Evolutionary conservation across 805 yeast genomes (phyloP), one percentile per base, ranked within the genome.

Genomic region (Pichia insulana): DNA sequence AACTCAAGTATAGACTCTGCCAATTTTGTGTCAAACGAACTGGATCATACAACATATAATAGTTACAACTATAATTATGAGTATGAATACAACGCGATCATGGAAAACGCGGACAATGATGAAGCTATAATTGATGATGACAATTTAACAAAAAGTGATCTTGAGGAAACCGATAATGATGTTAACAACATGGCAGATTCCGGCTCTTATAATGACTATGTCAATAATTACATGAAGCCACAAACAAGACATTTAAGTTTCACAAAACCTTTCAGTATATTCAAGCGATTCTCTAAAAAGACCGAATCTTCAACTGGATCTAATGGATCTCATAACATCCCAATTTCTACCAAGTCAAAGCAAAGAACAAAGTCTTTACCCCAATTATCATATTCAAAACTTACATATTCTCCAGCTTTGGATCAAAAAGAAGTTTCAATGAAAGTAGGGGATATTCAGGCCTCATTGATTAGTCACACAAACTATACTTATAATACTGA

Each of bases 361-460:
- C 68, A 68, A 48, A 60, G 78, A 53, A 73, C 78, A 0, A 69
- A 71, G 34, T 73, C 79, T 0, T 50, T 74, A 37, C 80, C 80
- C 5, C 80, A 75, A 50, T 51, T 75, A 18, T 71, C 78, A 0
- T 64, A 73, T 42, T 65, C 77, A 2, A 69, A 64, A 45, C 57
- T 74, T 15, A 46, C 59, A 2, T 74, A 74, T 46, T 50, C 50
- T 30, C 65, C 64, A 1, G 51, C 49, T 10, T 50, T 57, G 16
- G 52, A 52, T 50, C 56, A 61, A 46, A 62, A 54, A 10, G 61
- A 67, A 10, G 63, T 67, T 22, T 42, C 54, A 18, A 49, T 59
- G 34, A 69, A 69, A 47, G 59, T 69, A 35, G 73, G 71, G 16
- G 71, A 69, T 34, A 54, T 69, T 22, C 58, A 63, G 45, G 67